phyloP scores from a whole-genome alignment of 176 grass and related monocot genomes.

The Phoenix dactylifera region DNA sequence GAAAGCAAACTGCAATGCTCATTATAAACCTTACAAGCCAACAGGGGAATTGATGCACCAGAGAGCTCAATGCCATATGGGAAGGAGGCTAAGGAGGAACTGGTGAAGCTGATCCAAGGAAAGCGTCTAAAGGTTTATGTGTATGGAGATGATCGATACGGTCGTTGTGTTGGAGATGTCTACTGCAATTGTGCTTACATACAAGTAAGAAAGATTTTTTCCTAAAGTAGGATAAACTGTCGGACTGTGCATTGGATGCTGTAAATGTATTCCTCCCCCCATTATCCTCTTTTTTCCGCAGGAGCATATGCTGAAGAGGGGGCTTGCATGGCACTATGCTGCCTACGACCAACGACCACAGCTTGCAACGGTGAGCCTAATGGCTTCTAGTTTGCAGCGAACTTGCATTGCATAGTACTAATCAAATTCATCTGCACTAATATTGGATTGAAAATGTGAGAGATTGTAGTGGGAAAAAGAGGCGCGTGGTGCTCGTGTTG shows the following conservation, averaged over 20 bases:
- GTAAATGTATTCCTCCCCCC: neutral
- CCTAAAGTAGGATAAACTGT: neutral
- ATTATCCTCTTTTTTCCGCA: neutral
- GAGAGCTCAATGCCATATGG: slow-evolving; percentile 82
- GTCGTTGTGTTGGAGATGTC: slow-evolving; percentile 65
- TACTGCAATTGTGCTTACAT: slow-evolving; percentile 46
- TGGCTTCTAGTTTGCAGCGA: slow-evolving; percentile 5
- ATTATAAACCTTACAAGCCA: neutral
- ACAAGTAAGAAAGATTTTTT: slow-evolving; percentile 36
- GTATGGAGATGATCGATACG: slow-evolving; percentile 47
- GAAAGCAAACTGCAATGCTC: too few species aligned
- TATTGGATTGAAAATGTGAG: slow-evolving; percentile 14
- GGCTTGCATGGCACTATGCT: slow-evolving; percentile 71
- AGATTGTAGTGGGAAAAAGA: slow-evolving; percentile 73
- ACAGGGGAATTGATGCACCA: slow-evolving; percentile 82
- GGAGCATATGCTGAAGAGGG: slow-evolving; percentile 82
- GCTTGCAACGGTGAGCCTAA: slow-evolving; percentile 41
- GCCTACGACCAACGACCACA: slow-evolving; percentile 48
- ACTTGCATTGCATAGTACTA: neutral
- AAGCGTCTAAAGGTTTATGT: slow-evolving; percentile 39
- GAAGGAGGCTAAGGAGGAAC: slow-evolving; percentile 64
- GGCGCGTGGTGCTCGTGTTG: slow-evolving; percentile 23
- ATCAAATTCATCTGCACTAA: neutral
- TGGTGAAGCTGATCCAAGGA: slow-evolving; percentile 55
- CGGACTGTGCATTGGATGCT: neutral